phyloP scores from a whole-genome alignment of 2,329 filamentous ascomycete species.

The Neocucurbitaria cava region DNA sequence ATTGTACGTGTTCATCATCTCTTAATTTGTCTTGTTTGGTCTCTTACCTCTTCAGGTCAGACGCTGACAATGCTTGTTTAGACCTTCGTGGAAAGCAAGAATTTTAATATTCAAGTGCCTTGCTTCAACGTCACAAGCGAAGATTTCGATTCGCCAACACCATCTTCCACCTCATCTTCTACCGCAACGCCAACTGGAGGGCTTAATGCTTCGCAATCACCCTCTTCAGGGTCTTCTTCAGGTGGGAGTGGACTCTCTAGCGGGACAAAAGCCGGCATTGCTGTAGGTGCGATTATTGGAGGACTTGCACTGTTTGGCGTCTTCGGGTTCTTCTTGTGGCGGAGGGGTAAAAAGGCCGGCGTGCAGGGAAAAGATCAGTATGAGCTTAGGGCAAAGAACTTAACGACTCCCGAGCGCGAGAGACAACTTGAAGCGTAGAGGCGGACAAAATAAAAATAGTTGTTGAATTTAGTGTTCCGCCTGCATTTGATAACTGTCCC shows the following conservation, averaged over 20 bases:
- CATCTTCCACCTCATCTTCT: slow-evolving; percentile 3
- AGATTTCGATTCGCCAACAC: slow-evolving; percentile 40
- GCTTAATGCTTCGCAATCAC: slow-evolving; percentile 24
- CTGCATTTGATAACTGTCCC: too few relatives aligned
- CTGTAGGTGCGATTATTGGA: slow-evolving; percentile 41
- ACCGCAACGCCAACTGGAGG: slow-evolving; percentile 28
- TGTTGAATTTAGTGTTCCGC: too few relatives aligned
- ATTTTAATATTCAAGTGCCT: slow-evolving; percentile 52
- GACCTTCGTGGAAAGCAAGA: slow-evolving; percentile 50
- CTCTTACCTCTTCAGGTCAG: too few relatives aligned
- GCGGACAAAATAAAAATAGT: too few relatives aligned
- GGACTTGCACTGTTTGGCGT: slow-evolving; percentile 26
- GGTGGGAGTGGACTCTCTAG: slow-evolving; percentile 41
- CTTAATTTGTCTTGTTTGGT: too few relatives aligned
- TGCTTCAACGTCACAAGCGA: slow-evolving; percentile 57
- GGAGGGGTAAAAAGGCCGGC: slow-evolving; percentile 25
- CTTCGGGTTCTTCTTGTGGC: slow-evolving; percentile 30
- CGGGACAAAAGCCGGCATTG: slow-evolving; percentile 54
- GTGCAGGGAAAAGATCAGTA: slow-evolving; percentile 31
- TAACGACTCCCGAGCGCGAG: slow-evolving; percentile 12
- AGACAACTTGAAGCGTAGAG: not conserved
- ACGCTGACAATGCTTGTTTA: not conserved
- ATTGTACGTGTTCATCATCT: slow-evolving; percentile 31
- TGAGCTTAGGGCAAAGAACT: slow-evolving; percentile 31
- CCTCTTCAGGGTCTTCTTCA: slow-evolving; percentile 15